These are phyloP conservation scores for Paulownia fortunei DNA, from an alignment of 257 asterid genomes.

Conservation along the genomic window DNA sequence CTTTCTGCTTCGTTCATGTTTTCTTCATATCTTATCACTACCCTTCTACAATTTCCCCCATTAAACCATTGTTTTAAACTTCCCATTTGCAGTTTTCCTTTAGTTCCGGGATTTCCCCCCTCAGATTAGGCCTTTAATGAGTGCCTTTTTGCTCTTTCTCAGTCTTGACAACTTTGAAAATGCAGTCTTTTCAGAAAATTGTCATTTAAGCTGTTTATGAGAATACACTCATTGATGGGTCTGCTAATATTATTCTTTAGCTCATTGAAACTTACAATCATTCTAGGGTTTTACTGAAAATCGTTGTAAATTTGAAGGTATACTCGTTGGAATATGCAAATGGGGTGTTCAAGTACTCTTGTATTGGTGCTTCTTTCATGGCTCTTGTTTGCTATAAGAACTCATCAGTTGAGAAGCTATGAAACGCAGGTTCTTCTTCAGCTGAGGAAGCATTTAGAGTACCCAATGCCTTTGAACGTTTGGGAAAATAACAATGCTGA, in stretches of 20 bases:
- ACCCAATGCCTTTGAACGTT: slow-evolving; percentile 55
- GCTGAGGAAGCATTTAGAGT: slow-evolving; percentile 85
- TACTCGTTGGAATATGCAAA: too few species aligned
- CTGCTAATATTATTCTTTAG: neutral
- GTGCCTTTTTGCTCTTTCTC: neutral
- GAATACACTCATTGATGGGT: slow-evolving; percentile 11
- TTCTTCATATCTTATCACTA: slow-evolving; percentile 25
- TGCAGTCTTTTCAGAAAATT: neutral
- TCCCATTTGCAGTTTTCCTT: neutral
- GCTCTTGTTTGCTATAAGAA: slow-evolving; percentile 49
- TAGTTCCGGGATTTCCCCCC: too few species aligned
- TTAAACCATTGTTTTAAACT: neutral
- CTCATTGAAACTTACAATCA: slow-evolving; percentile 20
- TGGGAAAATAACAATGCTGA: slow-evolving; percentile 72
- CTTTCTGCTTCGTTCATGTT: slow-evolving; percentile 14
- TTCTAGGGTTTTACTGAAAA: slow-evolving; percentile 39
- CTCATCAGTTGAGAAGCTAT: slow-evolving; percentile 65
- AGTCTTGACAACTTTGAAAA: neutral
- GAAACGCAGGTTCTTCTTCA: slow-evolving; percentile 84
- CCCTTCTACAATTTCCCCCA: neutral
- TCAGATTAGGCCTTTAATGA: too few species aligned
- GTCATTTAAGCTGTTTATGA: slow-evolving; percentile 9
- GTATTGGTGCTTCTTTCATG: slow-evolving; percentile 50
- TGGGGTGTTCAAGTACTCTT: too few species aligned
- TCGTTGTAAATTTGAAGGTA: too few species aligned